phyloP scores from a whole-genome alignment of 1,284 basidiomycete genomes.

The Malassezia globosa region DNA sequence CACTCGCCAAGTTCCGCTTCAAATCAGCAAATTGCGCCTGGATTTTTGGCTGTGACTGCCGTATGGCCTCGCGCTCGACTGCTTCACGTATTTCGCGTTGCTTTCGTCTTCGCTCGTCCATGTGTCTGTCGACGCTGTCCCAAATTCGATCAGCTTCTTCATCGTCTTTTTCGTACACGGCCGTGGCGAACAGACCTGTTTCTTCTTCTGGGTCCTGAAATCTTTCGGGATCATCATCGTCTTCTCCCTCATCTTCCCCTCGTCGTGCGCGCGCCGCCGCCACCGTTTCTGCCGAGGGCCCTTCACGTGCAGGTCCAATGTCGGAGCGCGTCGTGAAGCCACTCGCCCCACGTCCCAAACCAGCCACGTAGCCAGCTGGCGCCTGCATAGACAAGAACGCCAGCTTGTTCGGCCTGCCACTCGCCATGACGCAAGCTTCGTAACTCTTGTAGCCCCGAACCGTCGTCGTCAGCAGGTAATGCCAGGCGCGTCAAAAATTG shows the following conservation, averaged over 20 bases:
- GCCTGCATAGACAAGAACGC: conserved; percentile 41
- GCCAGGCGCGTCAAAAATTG: too few species aligned
- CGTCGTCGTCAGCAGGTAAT: too few species aligned
- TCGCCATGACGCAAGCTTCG: conserved; percentile 17
- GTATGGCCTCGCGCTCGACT: conserved; percentile 60
- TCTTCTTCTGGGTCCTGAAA: conserved; percentile 96
- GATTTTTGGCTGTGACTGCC: conserved; percentile 73
- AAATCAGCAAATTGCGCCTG: conserved; percentile 88
- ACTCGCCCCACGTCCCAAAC: conserved; percentile 56
- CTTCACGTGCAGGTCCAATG: conserved; percentile 93
- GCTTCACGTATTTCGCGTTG: conserved; percentile 69
- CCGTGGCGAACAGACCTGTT: conserved; percentile 85
- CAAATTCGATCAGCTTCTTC: conserved; percentile 95
- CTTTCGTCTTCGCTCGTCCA: conserved; percentile 73
- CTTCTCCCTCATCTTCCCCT: conserved; percentile 19
- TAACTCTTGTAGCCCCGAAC: background rate
- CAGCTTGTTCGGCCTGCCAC: conserved; percentile 32
- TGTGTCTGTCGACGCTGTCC: conserved; percentile 73
- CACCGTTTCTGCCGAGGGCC: conserved; percentile 73
- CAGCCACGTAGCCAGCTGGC: conserved; percentile 43
- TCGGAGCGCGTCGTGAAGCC: conserved; percentile 97
- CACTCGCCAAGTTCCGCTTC: conserved; percentile 72
- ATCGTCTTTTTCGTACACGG: conserved; percentile 91
- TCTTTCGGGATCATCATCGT: conserved; percentile 70
- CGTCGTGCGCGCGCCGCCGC: conserved; percentile 53